phyloP scores from a whole-genome alignment of 2,329 filamentous ascomycete genomes.

The Aureobasidium sp. region DNA sequence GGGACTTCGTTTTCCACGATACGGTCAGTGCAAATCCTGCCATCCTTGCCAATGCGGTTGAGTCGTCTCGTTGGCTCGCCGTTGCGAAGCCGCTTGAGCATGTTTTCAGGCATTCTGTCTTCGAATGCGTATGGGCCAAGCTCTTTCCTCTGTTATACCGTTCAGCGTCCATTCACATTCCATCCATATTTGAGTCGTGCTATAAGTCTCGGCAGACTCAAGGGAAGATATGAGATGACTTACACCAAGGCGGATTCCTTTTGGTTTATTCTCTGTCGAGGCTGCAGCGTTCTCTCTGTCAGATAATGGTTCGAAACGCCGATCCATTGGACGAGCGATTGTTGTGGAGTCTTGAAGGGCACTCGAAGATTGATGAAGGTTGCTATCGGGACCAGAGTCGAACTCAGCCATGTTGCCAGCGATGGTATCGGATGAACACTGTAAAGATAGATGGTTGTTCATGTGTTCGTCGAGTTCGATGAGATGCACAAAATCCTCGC shows the following conservation, averaged over 20 bases:
- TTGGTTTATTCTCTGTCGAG: not conserved
- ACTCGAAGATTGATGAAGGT: no score
- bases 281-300: not conserved
- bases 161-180: not conserved
- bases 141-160: conserved; percentile 28
- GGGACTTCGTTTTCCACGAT: conserved; percentile 32
- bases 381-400: not conserved
- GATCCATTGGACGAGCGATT: not conserved
- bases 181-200: not conserved
- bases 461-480: conserved; percentile 39
- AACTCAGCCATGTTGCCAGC: not conserved
- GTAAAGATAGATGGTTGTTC: conserved; percentile 29
- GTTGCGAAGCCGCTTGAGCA: conserved; percentile 29
- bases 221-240: not conserved
- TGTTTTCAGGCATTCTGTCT: conserved; percentile 33
- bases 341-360: not conserved
- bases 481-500: conserved; percentile 34
- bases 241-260: conserved; percentile 2
- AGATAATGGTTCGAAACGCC: not conserved
- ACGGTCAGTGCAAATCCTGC: conserved; percentile 32
- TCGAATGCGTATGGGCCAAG: conserved; percentile 38
- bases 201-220: not conserved
- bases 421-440: not conserved
- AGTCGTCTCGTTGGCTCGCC: conserved; percentile 28
- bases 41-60: conserved; percentile 33